Conservation (phyloP, 2,329 filamentous ascomycete genomes). For the Magnaporthiopsis poae region DNA sequence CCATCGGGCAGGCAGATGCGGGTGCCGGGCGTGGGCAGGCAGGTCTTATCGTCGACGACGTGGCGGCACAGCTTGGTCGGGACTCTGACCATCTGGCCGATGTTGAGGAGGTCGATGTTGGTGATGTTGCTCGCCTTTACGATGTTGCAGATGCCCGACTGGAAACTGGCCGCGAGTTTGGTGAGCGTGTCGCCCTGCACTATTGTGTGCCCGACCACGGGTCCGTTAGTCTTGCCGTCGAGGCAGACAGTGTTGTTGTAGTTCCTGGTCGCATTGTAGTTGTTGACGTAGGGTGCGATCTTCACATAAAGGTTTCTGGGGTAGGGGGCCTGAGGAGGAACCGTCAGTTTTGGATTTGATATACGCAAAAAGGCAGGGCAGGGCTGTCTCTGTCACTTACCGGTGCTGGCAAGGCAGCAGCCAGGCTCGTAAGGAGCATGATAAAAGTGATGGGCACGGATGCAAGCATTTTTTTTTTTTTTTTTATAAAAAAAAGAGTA, state of each 20-base stretch:
- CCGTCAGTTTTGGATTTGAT: neutral
- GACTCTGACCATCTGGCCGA: constrained; percentile 2
- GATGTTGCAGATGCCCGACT: constrained; percentile 8
- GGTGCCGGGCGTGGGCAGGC: neutral
- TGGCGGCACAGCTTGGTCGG: constrained; percentile 2
- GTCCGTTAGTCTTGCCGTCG: constrained; percentile 3
- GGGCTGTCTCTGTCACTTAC: neutral
- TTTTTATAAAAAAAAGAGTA: too few species aligned
- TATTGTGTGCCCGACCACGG: constrained; percentile 1
- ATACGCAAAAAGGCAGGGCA: neutral
- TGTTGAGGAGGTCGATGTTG: neutral
- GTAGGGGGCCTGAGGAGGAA: neutral
- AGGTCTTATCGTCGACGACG: constrained; percentile 3
- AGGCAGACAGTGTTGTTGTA: neutral
- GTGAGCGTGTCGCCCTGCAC: constrained; percentile 7
- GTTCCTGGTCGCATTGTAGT: neutral
- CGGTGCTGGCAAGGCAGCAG: neutral
- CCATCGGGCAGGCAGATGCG: neutral
- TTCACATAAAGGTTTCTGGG: neutral
- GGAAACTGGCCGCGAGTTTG: constrained; percentile 5
- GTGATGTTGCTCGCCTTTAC: constrained; percentile 1
- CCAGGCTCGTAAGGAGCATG: neutral
- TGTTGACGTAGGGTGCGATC: too few species aligned
- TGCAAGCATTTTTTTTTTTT: neutral
- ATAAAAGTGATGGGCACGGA: neutral